Evolutionary conservation across 2,329 filamentous ascomycete genomes (phyloP).

Genomic region (Chaetomiaceae sp.): DNA sequence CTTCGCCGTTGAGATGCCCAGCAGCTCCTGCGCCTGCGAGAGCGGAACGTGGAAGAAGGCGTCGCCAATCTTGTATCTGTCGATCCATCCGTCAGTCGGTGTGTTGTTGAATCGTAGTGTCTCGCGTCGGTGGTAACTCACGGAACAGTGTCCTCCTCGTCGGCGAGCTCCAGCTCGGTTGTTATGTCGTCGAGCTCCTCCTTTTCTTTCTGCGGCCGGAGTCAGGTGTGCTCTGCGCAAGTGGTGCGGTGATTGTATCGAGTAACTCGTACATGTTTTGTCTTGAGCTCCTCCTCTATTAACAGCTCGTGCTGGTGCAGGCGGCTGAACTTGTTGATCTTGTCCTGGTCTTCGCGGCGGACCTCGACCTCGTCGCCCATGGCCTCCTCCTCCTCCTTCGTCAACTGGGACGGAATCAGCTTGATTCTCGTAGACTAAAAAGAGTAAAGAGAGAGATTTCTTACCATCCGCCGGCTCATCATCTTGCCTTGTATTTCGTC

Average conservation of each 20-base stretch:
- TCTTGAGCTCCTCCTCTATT: conserved; percentile 74
- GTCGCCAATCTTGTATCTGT: conserved; percentile 93
- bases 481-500: conserved; percentile 6
- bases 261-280: conserved; percentile 59
- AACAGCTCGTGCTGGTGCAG: conserved; percentile 80
- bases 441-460: no score
- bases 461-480: conserved; percentile 20
- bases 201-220: conserved; percentile 76
- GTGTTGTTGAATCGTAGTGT: background rate
- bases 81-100: background rate
- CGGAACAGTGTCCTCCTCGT: conserved; percentile 92
- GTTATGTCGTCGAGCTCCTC: conserved; percentile 94
- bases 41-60: conserved; percentile 87
- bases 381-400: conserved; percentile 84
- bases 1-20: conserved; percentile 64
- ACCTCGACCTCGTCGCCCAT: conserved; percentile 83
- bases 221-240: background rate
- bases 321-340: conserved; percentile 96
- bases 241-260: background rate
- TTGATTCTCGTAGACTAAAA: background rate
- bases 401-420: conserved; percentile 58
- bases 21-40: conserved; percentile 79
- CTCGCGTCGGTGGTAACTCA: conserved; percentile 43
- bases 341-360: conserved; percentile 94
- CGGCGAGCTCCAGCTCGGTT: conserved; percentile 85